Percentiles rank a stretch among this genome's conserved stretches.
Evolutionary conservation across 1,284 basidiomycete species (phyloP).

Genomic region (Ceratobasidium sp.): DNA sequence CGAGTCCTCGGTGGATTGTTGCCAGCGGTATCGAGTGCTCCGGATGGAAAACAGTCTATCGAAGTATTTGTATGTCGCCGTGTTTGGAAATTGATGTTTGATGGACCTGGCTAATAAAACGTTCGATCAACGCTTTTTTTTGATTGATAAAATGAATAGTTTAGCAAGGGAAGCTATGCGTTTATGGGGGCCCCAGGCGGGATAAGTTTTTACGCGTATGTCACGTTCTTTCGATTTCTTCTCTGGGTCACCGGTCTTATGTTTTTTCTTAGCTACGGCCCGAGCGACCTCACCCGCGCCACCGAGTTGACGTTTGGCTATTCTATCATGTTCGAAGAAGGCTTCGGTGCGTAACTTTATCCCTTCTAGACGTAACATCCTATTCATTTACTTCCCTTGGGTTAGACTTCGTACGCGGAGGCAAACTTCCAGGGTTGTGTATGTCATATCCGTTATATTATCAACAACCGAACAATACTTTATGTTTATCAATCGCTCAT

Average conservation of each 20-base stretch:
- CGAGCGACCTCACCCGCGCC: conserved; percentile 27
- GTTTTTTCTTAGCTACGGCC: conserved; percentile 22
- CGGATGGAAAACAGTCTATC: conserved; percentile 26
- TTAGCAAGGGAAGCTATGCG: conserved; percentile 28
- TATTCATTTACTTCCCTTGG: neutral
- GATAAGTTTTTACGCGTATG: conserved; percentile 41
- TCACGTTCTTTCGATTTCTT: neutral
- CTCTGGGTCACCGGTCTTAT: neutral
- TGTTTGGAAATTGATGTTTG: neutral
- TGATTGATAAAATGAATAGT: conserved; percentile 16
- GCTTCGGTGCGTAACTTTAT: conserved; percentile 16
- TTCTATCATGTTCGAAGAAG: conserved; percentile 34
- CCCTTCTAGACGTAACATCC: neutral
- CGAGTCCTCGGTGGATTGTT: conserved; percentile 33
- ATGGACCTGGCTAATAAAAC: neutral
- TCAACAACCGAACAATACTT: neutral
- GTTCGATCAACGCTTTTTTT: neutral
- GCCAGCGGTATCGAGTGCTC: conserved; percentile 3
- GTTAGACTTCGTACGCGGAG: conserved; percentile 38
- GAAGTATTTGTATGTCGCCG: conserved; percentile 34
- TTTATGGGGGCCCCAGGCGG: conserved; percentile 17
- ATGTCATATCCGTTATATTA: neutral
- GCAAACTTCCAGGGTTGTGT: conserved; percentile 44
- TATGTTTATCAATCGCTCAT: neutral
- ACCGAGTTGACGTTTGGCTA: conserved; percentile 37